Evolutionary conservation across 2,329 filamentous ascomycete genomes (phyloP).

Genomic region (Aspergillus costaricaensis): DNA sequence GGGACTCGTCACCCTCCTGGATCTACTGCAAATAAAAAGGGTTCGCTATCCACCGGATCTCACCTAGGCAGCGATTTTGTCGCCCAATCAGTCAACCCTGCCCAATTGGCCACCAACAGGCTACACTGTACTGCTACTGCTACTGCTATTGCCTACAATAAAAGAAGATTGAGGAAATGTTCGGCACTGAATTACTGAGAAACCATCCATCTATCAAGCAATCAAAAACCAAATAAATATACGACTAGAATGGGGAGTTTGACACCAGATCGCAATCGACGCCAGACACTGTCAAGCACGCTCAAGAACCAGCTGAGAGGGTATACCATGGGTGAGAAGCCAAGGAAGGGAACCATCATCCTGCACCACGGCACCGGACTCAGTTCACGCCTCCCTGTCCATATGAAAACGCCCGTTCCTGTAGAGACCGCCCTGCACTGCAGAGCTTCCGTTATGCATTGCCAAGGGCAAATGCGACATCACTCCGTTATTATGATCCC

Average conservation of each 20-base stretch:
- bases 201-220: neutral
- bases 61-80: conserved; percentile 1
- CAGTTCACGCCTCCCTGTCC: neutral
- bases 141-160: neutral
- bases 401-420: conserved; percentile 2
- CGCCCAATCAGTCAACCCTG: neutral
- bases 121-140: neutral
- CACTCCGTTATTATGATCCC: neutral
- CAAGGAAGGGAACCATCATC: neutral
- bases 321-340: conserved; percentile 1
- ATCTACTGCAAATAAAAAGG: neutral
- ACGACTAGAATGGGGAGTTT: neutral
- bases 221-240: neutral
- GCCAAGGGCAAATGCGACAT: neutral
- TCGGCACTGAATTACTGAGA: neutral
- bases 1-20: conserved; percentile 12
- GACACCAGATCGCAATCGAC: neutral
- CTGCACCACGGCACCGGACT: neutral
- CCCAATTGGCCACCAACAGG: neutral
- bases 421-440: conserved; percentile 1
- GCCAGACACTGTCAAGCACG: neutral
- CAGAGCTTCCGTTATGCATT: neutral
- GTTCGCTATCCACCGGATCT: neutral
- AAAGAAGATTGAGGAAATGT: too few relatives aligned
- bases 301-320: conserved; percentile 9